Conservation (phyloP, 2,329 filamentous ascomycete species). For the Cytospora schulzeri region DNA sequence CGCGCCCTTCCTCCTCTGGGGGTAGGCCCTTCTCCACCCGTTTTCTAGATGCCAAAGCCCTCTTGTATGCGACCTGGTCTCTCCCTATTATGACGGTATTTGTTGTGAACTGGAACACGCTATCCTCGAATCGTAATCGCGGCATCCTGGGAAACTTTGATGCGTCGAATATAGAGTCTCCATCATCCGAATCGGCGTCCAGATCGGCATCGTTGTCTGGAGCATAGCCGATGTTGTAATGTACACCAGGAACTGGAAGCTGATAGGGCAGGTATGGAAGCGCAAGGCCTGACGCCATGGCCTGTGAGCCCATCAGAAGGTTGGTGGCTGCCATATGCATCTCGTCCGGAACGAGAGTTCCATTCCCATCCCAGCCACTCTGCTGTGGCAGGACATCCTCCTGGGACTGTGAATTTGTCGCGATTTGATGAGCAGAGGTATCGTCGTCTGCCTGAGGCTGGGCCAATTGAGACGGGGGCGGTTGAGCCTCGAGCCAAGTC, state of each 20-base stretch:
- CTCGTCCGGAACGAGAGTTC: background rate
- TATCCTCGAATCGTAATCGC: conserved; percentile 24
- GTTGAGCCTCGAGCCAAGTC: conserved; percentile 5
- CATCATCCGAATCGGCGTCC: conserved; percentile 7
- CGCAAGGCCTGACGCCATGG: background rate
- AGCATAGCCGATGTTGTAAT: background rate
- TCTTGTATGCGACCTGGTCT: conserved; percentile 36
- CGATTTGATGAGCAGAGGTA: background rate
- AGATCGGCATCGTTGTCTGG: background rate
- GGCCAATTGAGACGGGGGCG: background rate
- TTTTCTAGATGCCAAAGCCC: conserved; percentile 56
- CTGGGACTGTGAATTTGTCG: background rate
- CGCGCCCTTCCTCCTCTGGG: conserved; percentile 47
- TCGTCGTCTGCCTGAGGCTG: background rate
- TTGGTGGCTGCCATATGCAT: conserved; percentile 1
- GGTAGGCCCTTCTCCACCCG: conserved; percentile 54
- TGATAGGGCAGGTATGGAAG: background rate
- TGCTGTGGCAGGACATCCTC: background rate
- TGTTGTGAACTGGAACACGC: conserved; percentile 23
- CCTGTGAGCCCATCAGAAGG: background rate
- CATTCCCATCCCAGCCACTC: background rate
- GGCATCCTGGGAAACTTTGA: conserved; percentile 5
- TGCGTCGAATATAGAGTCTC: conserved; percentile 6
- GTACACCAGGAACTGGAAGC: background rate
- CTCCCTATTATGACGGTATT: conserved; percentile 26